phyloP scores from a whole-genome alignment of 305 asterid genomes.

The Fraxinus sp. region DNA sequence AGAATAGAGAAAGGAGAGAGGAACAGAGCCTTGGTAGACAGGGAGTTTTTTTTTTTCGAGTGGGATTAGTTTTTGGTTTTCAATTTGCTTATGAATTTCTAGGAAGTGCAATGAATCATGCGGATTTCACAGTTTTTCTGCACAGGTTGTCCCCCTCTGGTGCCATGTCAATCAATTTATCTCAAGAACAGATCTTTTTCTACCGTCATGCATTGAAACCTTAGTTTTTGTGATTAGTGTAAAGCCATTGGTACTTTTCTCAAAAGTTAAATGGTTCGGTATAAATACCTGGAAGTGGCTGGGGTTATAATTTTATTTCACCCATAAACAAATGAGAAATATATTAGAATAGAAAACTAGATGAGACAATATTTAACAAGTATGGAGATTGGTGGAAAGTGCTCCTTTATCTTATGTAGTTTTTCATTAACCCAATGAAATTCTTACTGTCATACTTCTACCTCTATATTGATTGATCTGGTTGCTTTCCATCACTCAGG shows the following conservation, averaged over 20 bases:
- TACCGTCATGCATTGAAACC: neutral
- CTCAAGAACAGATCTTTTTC: neutral
- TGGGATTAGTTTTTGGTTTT: neutral
- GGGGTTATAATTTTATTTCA: neutral
- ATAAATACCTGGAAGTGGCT: neutral
- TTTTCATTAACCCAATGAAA: neutral
- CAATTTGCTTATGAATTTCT: neutral
- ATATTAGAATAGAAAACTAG: neutral
- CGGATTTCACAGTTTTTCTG: neutral
- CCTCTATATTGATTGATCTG: constrained; percentile 13
- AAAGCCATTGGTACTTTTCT: neutral
- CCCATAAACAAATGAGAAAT: neutral
- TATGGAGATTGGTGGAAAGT: neutral
- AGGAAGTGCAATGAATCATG: neutral
- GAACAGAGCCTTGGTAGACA: neutral
- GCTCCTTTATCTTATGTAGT: neutral
- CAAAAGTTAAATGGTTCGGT: neutral
- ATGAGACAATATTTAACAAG: neutral
- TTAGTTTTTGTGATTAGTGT: neutral
- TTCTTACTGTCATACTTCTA: constrained; percentile 2
- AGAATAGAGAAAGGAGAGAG: neutral
- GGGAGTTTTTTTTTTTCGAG: too few species aligned
- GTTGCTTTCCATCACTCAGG: constrained; percentile 39
- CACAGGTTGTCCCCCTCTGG: neutral
- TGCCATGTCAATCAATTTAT: neutral